A percentile compares a stretch with the other conserved stretches of the same genome.
These are phyloP conservation scores for Lepiota subincarnata DNA, from an alignment of 768 basidiomycete species.

Conservation along the genomic window DNA sequence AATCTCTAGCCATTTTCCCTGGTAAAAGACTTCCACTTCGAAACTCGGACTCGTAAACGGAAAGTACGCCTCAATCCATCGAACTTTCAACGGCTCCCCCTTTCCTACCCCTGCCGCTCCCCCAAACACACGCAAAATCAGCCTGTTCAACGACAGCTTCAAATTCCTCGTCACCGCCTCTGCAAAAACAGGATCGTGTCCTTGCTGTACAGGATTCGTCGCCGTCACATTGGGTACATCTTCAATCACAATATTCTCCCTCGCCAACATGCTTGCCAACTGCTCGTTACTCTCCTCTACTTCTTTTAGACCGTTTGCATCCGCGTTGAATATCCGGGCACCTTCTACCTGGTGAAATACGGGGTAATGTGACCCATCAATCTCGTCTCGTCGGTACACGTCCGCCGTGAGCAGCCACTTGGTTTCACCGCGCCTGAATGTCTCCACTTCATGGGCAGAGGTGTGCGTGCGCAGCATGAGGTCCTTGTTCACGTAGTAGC, in stretches of 20 bases:
- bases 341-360: constrained; percentile 99
- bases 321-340: constrained; percentile 70
- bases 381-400: constrained; percentile 97
- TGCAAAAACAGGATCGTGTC: constrained; percentile 71
- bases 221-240: constrained; percentile 73
- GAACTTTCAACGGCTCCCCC: constrained; percentile 74
- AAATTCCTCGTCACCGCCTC: constrained; percentile 78
- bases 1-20: constrained; percentile 96
- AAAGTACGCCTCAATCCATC: constrained; percentile 98
- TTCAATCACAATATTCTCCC: constrained; percentile 80
- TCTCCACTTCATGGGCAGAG: constrained; percentile 96
- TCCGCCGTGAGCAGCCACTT: constrained; percentile 93
- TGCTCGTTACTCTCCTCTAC: constrained; percentile 69
- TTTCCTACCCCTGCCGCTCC: constrained; percentile 43
- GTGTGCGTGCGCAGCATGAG: constrained; percentile 97
- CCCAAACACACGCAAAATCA: constrained; percentile 82
- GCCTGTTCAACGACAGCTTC: constrained; percentile 83
- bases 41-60: constrained; percentile 98
- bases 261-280: constrained; percentile 54
- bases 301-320: constrained; percentile 52
- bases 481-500: constrained; percentile 90
- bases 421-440: constrained; percentile 70
- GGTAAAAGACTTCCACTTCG: constrained; percentile 96
- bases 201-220: constrained; percentile 76
- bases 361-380: constrained; percentile 94